Conservation (phyloP, 2,329 filamentous ascomycete genomes). For the Chalara sp. region DNA sequence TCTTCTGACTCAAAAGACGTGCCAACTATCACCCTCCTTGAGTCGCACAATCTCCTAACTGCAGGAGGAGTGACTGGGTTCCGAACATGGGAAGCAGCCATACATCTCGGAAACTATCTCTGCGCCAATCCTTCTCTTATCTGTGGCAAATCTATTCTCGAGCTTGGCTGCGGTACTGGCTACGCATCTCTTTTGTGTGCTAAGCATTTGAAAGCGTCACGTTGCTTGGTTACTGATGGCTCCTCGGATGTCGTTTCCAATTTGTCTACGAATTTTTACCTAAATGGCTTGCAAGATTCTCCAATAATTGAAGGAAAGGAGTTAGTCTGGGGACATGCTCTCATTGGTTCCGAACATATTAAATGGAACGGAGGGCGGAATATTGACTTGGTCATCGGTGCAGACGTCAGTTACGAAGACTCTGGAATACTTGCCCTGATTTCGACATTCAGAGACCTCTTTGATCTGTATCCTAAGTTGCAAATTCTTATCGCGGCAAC, state of each 20-base stretch:
- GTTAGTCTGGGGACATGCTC: conserved; percentile 35
- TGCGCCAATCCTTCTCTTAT: conserved; percentile 35
- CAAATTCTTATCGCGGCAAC: conserved; percentile 63
- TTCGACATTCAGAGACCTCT: conserved; percentile 56
- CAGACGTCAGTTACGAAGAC: conserved; percentile 73
- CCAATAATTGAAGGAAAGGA: conserved; percentile 52
- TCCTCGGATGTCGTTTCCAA: conserved; percentile 64
- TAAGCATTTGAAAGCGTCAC: conserved; percentile 52
- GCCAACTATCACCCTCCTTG: conserved; percentile 52
- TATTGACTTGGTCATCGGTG: conserved; percentile 61
- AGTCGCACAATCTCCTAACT: conserved; percentile 62
- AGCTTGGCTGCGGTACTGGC: conserved; percentile 71
- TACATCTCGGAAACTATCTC: conserved; percentile 67
- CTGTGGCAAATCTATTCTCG: conserved; percentile 52
- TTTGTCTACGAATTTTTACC: conserved; percentile 58
- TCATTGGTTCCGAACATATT: conserved; percentile 30
- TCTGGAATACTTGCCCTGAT: conserved; percentile 56
- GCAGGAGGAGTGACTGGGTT: conserved; percentile 68
- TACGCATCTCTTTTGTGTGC: conserved; percentile 68
- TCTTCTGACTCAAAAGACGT: background rate
- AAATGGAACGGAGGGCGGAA: conserved; percentile 35
- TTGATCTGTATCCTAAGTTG: conserved; percentile 47
- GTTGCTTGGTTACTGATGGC: conserved; percentile 66
- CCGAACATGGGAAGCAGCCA: conserved; percentile 74
- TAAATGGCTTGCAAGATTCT: conserved; percentile 55